These are phyloP conservation scores for Penicillium pulvis DNA, from an alignment of 495 filamentous ascomycete genomes.

Conservation along the genomic window DNA sequence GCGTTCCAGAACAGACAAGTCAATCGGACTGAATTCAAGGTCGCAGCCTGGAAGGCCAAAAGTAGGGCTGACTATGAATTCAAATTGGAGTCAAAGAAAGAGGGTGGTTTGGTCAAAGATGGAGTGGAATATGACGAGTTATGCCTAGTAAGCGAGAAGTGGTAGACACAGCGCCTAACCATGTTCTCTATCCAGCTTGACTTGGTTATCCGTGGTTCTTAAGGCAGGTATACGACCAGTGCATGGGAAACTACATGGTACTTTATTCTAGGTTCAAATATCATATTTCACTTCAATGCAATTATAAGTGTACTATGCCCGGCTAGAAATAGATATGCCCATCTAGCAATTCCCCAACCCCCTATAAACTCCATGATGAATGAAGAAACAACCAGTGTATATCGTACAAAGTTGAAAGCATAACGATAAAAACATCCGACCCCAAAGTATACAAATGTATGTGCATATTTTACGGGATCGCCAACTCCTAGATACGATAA, in stretches of 20 bases:
- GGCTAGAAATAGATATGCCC: background rate
- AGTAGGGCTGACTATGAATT: background rate
- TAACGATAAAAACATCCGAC: constrained; percentile 12
- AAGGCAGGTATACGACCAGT: too few species aligned
- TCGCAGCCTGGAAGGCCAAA: background rate
- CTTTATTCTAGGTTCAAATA: too few species aligned
- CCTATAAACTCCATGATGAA: constrained; percentile 32
- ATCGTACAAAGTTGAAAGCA: constrained; percentile 33
- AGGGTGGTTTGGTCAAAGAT: too few species aligned
- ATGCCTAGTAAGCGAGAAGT: too few species aligned
- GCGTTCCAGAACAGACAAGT: background rate
- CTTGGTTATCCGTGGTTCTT: too few species aligned
- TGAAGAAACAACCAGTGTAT: constrained; percentile 17
- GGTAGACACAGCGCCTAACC: too few species aligned
- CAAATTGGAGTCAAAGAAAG: too few species aligned
- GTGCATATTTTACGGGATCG: background rate
- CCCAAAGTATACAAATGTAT: background rate
- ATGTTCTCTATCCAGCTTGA: too few species aligned
- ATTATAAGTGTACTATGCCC: too few species aligned
- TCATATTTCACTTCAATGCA: too few species aligned
- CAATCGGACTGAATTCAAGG: background rate
- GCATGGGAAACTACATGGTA: too few species aligned
- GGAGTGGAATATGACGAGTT: too few species aligned
- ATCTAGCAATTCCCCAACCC: background rate
- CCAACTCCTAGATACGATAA: constrained; percentile 51